Base-by-base conservation (phyloP, 1,139 yeast species). In the Yamadazyma conglobata region DNA sequence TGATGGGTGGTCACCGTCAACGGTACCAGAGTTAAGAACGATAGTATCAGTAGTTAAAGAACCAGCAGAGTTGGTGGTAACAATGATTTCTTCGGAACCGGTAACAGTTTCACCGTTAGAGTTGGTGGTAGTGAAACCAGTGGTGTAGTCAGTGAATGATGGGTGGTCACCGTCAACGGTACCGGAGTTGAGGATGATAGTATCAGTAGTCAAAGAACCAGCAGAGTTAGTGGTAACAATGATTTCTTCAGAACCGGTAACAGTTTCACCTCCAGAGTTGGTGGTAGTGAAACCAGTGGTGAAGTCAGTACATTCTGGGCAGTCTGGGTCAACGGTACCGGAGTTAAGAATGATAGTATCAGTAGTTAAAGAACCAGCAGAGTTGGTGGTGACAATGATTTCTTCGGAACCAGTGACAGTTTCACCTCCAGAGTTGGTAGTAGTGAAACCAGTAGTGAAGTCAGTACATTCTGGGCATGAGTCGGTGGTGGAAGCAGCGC, bases 211-310 rank as follows among this genome's bases (percentile, higher is more conserved):
- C 15, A 31, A 28, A 13, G 17, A 22, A 38, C 39, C 39, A 16
- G 19, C 34, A 13, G 37, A 24, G 22, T 35, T 28, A 11, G 40
- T 38, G 17, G 40, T 31, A n/a, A 38, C 32, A 17, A 38, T 31
- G 18, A 38, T 28, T 9, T 32, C 34, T 5, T 21, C 37, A 11
- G 32, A 15, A 17, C 22, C 34, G 22, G 38, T 38, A 10, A 22
- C 20, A 17, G 24, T 19, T 7, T 15, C 10, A 14, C 41, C 43
- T 19, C 25, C 35, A 4, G 36, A 19, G 12, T 22, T 16, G 19
- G 37, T 37, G 23, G 32, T 28, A 18, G 39, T 28, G 34, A 37
- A 33, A n/a, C 38, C 32, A 15, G 46, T 42, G 15, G 42, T 39
- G 43, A 34, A 42, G 10, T 33, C 35, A 15, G 44, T 40, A 20